Evolutionary conservation across 164 flowering plant genomes (phyloP).

Genomic region (Nymphaea thermarum): DNA sequence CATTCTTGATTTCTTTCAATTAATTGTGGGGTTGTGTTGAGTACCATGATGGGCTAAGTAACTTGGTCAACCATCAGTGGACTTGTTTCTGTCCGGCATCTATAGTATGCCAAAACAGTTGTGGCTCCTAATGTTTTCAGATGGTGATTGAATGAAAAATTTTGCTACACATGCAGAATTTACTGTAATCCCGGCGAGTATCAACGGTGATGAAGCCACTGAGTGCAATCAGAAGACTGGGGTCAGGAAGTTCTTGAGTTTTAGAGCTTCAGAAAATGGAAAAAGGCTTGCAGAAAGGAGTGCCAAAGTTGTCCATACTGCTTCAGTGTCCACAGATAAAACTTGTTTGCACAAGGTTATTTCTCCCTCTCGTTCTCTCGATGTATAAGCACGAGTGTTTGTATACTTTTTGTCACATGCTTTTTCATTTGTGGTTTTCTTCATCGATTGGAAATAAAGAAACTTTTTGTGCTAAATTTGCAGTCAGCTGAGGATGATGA

Average conservation of each 20-base stretch:
- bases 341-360: background rate
- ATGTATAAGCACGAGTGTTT: background rate
- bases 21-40: no score
- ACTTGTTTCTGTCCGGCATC: no score
- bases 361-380: background rate
- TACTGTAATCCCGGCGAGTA: background rate
- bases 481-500: conserved; percentile 33
- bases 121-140: no score
- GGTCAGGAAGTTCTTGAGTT: background rate
- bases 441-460: conserved; percentile 11
- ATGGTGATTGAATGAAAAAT: no score
- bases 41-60: no score
- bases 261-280: background rate
- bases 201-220: background rate
- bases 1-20: no score
- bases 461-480: conserved; percentile 27
- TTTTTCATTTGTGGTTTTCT: background rate
- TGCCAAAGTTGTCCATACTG: background rate
- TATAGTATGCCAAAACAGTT: no score
- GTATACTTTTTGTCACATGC: background rate
- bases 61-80: no score
- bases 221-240: background rate
- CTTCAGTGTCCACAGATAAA: background rate
- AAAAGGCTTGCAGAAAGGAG: background rate
- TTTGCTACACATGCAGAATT: background rate